A percentile compares a stretch with the other conserved stretches of the same genome.
These are phyloP conservation scores for Corchorus capsularis DNA, from an alignment of 345 rosid genomes.

Conservation along the genomic window DNA sequence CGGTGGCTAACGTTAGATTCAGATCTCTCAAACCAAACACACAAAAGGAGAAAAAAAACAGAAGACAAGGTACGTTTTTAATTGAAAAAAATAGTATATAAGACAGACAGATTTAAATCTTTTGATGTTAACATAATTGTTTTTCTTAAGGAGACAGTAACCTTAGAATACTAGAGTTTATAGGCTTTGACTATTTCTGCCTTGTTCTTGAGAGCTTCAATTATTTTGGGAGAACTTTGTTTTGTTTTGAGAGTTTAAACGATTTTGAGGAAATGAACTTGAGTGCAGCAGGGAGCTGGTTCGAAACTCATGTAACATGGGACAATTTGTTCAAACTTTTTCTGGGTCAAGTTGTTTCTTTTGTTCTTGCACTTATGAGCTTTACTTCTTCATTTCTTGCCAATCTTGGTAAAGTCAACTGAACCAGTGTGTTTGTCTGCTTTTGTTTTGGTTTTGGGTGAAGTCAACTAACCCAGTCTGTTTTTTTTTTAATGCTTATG, in stretches of 20 bases:
- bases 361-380: slow-evolving; percentile 42
- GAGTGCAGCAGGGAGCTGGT: slow-evolving; percentile 23
- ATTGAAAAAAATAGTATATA: no score
- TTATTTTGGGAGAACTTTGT: not conserved
- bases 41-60: not conserved
- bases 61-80: not conserved
- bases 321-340: slow-evolving; percentile 40
- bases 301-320: slow-evolving; percentile 29
- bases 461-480: not conserved
- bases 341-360: slow-evolving; percentile 56
- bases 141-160: not conserved
- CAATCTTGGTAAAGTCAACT: slow-evolving; percentile 43
- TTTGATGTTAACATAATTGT: not conserved
- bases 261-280: slow-evolving; percentile 14
- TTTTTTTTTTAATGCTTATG: not conserved
- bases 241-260: not conserved
- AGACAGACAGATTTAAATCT: not conserved
- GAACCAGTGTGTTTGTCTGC: not conserved
- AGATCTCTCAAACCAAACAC: not conserved
- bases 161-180: not conserved
- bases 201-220: not conserved
- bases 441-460: not conserved
- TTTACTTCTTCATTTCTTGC: slow-evolving; percentile 59
- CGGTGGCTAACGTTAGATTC: not conserved
- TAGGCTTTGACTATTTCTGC: not conserved